A percentile compares a stretch with the other conserved stretches of the same genome.
Evolutionary conservation across 257 asterid species (phyloP).

Genomic region (Capsicum chinense): DNA sequence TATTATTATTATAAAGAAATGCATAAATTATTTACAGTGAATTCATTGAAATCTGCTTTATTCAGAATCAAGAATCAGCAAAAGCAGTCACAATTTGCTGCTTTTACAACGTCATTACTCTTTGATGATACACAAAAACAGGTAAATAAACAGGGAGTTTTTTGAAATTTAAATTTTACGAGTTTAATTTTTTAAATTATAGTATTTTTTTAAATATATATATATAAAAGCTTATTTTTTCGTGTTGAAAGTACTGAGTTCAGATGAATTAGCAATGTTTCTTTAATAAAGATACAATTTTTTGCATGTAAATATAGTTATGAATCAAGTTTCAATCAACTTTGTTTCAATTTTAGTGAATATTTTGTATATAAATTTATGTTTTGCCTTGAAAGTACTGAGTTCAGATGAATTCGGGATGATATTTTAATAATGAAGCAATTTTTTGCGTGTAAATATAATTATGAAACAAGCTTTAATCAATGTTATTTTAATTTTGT

Average conservation of each 20-base stretch:
- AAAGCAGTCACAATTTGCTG: constrained; percentile 49
- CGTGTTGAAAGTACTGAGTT: too few relatives aligned
- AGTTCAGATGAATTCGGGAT: background rate
- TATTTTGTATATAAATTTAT: background rate
- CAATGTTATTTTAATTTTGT: background rate
- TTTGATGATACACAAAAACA: constrained; percentile 89
- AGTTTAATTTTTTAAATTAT: background rate
- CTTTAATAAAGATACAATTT: background rate
- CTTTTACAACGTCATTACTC: constrained; percentile 75
- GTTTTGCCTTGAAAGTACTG: background rate
- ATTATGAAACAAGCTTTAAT: background rate
- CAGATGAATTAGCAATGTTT: too few relatives aligned
- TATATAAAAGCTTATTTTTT: too few relatives aligned
- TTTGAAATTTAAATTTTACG: background rate
- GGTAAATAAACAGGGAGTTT: constrained; percentile 35
- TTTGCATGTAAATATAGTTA: constrained; percentile 16
- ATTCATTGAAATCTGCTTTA: constrained; percentile 56
- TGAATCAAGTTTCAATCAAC: background rate
- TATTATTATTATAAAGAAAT: constrained; percentile 37
- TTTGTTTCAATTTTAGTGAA: background rate
- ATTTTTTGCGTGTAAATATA: constrained; percentile 6
- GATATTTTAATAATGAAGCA: background rate
- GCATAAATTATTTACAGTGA: constrained; percentile 65
- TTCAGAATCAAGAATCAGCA: constrained; percentile 39
- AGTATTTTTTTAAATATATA: too few relatives aligned